Base-by-base conservation (phyloP, 75 land plant genomes). In the Pseudotsuga menziesii region DNA sequence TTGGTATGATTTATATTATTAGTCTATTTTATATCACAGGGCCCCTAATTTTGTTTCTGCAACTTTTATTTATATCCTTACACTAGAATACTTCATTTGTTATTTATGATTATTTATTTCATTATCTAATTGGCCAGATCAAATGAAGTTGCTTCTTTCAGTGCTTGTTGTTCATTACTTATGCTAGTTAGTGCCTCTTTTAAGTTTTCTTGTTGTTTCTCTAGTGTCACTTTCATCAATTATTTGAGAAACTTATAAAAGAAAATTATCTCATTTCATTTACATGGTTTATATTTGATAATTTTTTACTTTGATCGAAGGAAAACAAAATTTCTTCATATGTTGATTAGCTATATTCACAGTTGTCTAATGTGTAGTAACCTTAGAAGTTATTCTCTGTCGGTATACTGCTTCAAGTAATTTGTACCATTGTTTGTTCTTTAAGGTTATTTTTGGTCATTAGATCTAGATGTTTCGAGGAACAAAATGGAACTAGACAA, bases 91-190 rank as follows among this genome's bases (percentile, higher is more conserved):
- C n/a, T 77, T 78, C 69, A 9, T 60, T 57, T 55, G 69, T 36
- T 72, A 27, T 80, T 82, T 35, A 58, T 36, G 58, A 22, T 52
- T 79, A 52, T 25, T 69, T 5, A 19, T 26, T 67, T 25, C 62
- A n/a, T 57, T 26, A 9, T 11, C 57, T 48, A 48, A 7, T 12
- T 79, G 22, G 22, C 23, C 44, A 48, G 44, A 6, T 36, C 58
- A 25, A 48, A 25, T 17, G 25, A 25, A 25, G 63, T 8, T 25
- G 25, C 22, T 3, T 14, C 7, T 61, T n/a, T 61, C 12, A 61
- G 8, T 61, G 22, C 62, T 73, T 17, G 8, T 20, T 32, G 55
- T 41, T 48, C 8, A n/a, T 69, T 62, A 35, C 19, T 58, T 80
- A 17, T 39, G 16, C 41, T 22, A 27, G 19, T 6, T 4, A 0